Conservation (phyloP, 768 basidiomycete genomes). For the Gymnopilus dilepis region DNA sequence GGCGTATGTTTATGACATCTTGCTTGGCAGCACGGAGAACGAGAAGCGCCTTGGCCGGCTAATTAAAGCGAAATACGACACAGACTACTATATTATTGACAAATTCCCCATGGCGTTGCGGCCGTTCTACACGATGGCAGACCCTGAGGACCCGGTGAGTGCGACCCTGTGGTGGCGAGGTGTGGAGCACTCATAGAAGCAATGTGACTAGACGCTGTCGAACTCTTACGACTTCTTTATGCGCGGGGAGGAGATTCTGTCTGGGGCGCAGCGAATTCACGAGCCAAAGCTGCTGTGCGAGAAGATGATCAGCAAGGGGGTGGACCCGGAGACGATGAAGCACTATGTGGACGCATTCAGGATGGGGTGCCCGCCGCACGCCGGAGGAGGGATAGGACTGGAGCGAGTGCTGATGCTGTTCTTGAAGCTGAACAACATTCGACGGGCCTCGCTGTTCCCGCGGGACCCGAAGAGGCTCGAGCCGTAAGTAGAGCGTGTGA, state of each 20-base stretch:
- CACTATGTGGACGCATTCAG: slow-evolving; percentile 94
- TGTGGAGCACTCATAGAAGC: slow-evolving; percentile 16
- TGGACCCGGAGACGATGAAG: slow-evolving; percentile 92
- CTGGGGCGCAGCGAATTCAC: slow-evolving; percentile 97
- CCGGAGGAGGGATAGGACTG: slow-evolving; percentile 94
- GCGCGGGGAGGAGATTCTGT: slow-evolving; percentile 98
- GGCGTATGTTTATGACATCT: slow-evolving; percentile 17
- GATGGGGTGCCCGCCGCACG: slow-evolving; percentile 94
- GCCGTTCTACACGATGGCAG: slow-evolving; percentile 99
- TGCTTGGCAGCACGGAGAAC: slow-evolving; percentile 78
- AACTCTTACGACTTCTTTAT: slow-evolving; percentile 99
- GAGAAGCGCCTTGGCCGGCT: slow-evolving; percentile 92
- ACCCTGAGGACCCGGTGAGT: slow-evolving; percentile 85
- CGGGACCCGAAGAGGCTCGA: slow-evolving; percentile 95
- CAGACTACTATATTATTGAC: slow-evolving; percentile 99
- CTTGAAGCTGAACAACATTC: slow-evolving; percentile 95
- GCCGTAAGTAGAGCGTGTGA: slow-evolving; percentile 58
- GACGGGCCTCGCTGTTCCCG: slow-evolving; percentile 92
- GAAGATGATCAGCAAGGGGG: slow-evolving; percentile 86
- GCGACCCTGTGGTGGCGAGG: slow-evolving; percentile 14
- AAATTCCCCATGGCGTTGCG: slow-evolving; percentile 96
- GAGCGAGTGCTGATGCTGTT: slow-evolving; percentile 98
- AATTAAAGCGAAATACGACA: slow-evolving; percentile 92
- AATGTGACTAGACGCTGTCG: slow-evolving; percentile 70
- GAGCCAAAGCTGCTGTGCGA: slow-evolving; percentile 81